Base-by-base conservation (phyloP, 2,329 filamentous ascomycete genomes). In the Alternaria sp. region DNA sequence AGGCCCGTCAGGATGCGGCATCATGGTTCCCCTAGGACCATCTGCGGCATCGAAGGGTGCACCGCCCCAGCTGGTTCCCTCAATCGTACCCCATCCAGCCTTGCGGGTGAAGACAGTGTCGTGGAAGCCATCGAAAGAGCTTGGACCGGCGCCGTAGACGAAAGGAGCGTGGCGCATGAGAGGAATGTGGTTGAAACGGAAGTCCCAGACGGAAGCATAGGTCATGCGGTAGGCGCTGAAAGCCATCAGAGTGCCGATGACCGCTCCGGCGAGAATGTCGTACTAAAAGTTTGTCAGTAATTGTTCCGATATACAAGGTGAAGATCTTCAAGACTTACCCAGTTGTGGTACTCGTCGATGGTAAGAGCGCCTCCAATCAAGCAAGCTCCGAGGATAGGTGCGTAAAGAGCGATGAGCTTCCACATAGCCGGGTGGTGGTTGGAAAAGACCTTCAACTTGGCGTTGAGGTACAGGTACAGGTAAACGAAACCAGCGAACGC, bases 351-450 rank as follows among this genome's bases (percentile, higher is more conserved):
- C 75, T 92, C 87, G 67, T 93, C 81, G 60, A 93, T 92, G 0
- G 89, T 92, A 10, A 93, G 80, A 0, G 89, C 87, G 6, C 90
- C 90, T 2, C 86, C 90, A 46, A 93, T 92, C 3, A 93, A 81
- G 3, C 84, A 84, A 0, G 90, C 90, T 3, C 88, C 89, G 0
- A 93, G 86, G 3, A 93, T 79, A 0, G 91, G 91, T 0, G 87
- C 84, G 71, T 90, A 91, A 23, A 88, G 82, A 15, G 84, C 85
- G 30, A 90, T 82, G 12, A 92, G 79, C 80, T 93, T 93, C 91
- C 90, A 93, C 85, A 92, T 88, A 12, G 88, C 84, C 0, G 91
- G 87, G 74, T 92, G 90, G 75, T 91, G 90, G 82, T 92, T 90
- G 66, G 87, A 82, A 71, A 89, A 92, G 60, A 92, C 86, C 84